Percentiles rank a stretch among this genome's conserved stretches.
Evolutionary conservation across 176 grass and related monocot species (phyloP).

Genomic region (Aegilops longissima): DNA sequence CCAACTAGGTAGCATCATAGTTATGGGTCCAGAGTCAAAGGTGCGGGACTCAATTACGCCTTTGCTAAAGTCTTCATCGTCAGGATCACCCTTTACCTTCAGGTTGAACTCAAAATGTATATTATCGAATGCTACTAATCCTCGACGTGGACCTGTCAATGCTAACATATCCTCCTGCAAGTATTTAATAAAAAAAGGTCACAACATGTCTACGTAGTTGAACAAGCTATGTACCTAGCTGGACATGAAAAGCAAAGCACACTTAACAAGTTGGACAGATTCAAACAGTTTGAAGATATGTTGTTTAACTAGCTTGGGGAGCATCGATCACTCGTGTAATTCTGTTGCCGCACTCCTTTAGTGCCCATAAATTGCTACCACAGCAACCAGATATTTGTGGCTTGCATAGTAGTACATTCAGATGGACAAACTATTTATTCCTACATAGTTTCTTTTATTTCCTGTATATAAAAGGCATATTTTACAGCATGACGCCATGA

Average conservation of each 20-base stretch:
- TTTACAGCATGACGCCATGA: too few species aligned
- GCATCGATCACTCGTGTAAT: background rate
- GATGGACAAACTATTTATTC: too few species aligned
- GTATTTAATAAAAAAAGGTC: background rate
- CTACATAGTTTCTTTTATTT: background rate
- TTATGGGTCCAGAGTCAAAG: background rate
- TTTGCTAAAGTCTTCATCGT: background rate
- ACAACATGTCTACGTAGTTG: background rate
- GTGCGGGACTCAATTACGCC: background rate
- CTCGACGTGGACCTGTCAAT: conserved; percentile 2
- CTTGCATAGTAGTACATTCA: background rate
- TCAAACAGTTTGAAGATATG: background rate
- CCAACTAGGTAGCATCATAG: background rate
- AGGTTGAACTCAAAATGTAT: conserved; percentile 3
- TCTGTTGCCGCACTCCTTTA: background rate
- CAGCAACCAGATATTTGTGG: background rate
- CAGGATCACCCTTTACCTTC: background rate
- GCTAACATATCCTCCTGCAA: background rate
- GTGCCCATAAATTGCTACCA: background rate
- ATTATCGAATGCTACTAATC: background rate
- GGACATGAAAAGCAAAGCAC: background rate
- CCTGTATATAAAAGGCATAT: background rate
- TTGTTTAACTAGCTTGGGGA: background rate
- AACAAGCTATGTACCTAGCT: background rate
- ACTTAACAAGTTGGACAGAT: background rate